Conservation (phyloP, 2,329 filamentous ascomycete species). For the Chaetothyriales sp. region DNA sequence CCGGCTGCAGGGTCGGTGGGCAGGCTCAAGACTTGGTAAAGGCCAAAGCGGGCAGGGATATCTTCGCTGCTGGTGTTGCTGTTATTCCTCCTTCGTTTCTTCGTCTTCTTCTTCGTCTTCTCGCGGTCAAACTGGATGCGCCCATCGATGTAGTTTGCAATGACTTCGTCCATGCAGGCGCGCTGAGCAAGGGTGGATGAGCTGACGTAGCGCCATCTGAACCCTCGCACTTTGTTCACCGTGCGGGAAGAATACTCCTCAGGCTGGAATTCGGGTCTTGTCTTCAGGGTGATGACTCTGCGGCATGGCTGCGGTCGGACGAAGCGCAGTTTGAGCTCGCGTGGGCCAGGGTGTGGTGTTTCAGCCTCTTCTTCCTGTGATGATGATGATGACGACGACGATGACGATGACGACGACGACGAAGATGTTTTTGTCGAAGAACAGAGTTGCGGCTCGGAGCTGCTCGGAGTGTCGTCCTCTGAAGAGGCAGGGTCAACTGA, state of each 20-base stretch:
- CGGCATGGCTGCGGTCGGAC: background rate
- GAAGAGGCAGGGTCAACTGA: too few species aligned
- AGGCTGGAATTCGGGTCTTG: slow-evolving; percentile 3
- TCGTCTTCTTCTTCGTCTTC: background rate
- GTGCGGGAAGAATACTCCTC: slow-evolving; percentile 5
- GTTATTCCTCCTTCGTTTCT: background rate
- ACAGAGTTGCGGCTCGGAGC: too few species aligned
- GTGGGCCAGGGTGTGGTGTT: too few species aligned
- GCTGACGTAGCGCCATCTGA: slow-evolving; percentile 11
- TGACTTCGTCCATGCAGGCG: slow-evolving; percentile 5
- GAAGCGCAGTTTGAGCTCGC: background rate
- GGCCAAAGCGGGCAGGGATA: slow-evolving; percentile 4
- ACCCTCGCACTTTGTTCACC: slow-evolving; percentile 10
- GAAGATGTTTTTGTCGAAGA: too few species aligned
- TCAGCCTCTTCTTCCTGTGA: too few species aligned
- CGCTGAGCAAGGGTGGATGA: slow-evolving; percentile 12
- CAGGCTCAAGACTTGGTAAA: slow-evolving; percentile 6
- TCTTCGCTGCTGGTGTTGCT: background rate
- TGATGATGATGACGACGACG: too few species aligned
- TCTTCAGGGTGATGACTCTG: slow-evolving; percentile 5
- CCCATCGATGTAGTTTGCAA: slow-evolving; percentile 5
- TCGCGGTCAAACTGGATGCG: background rate
- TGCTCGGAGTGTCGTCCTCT: too few species aligned
- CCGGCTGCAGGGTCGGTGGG: background rate
- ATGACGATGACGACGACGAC: too few species aligned